phyloP scores from a whole-genome alignment of 164 flowering plant species.

The Vitis rotundifolia region DNA sequence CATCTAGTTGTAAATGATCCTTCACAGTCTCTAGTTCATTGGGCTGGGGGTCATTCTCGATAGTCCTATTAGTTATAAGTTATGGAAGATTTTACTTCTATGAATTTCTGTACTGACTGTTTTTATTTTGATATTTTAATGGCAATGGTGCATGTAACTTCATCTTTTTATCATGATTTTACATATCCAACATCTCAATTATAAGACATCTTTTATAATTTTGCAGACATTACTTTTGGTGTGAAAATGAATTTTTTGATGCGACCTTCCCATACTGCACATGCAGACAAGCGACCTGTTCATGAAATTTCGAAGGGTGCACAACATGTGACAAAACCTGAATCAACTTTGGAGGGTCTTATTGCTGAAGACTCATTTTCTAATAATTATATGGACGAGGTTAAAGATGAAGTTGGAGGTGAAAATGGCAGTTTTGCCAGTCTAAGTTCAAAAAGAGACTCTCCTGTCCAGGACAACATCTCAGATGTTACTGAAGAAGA shows the following conservation, averaged over 20 bases:
- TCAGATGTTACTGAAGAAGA: conserved; percentile 72
- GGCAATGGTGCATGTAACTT: no score
- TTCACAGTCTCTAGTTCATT: no score
- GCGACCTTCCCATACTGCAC: conserved; percentile 49
- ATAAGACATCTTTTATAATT: not conserved
- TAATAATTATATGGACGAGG: conserved; percentile 26
- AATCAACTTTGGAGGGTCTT: conserved; percentile 68
- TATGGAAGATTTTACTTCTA: no score
- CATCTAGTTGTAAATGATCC: no score
- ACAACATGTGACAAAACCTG: conserved; percentile 24
- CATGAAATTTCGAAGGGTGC: conserved; percentile 28
- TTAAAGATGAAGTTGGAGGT: conserved; percentile 27
- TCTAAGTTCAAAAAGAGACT: conserved; percentile 27
- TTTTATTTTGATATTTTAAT: no score
- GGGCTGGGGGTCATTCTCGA: no score
- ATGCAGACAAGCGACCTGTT: conserved; percentile 35
- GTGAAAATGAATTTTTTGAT: conserved; percentile 74
- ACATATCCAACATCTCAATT: not conserved
- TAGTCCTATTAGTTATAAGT: no score
- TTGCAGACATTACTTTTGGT: conserved; percentile 29
- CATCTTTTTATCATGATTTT: no score
- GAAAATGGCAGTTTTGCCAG: conserved; percentile 27
- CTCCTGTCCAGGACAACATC: conserved; percentile 38
- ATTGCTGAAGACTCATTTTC: conserved; percentile 70
- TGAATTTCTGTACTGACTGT: no score